Evolutionary conservation across 208 protist genomes (phyloP).

Genomic region (Trypanosoma mega): DNA sequence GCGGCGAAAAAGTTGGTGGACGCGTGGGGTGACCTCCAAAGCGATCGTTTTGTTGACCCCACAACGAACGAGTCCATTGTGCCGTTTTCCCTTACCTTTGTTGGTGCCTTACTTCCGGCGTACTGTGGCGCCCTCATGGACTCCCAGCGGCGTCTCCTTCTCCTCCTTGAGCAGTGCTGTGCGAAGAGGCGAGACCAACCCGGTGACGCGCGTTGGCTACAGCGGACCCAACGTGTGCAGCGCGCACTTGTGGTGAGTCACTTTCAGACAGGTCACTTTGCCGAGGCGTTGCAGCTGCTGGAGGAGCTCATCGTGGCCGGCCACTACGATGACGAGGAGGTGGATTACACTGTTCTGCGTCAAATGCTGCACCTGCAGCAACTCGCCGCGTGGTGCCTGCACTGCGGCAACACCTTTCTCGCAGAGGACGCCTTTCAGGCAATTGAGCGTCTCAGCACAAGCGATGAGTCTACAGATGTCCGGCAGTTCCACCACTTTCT

Average conservation of each 20-base stretch:
- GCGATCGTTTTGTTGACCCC: conserved; percentile 52
- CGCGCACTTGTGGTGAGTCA: conserved; percentile 63
- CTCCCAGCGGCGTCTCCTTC: conserved; percentile 51
- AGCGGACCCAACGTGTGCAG: conserved; percentile 44
- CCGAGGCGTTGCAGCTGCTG: conserved; percentile 43
- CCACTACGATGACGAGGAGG: conserved; percentile 12
- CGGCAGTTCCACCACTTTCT: conserved; percentile 33
- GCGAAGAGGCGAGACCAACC: conserved; percentile 19
- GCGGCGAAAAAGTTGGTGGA: conserved; percentile 60
- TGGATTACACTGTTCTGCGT: conserved; percentile 10
- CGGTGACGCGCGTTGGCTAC: conserved; percentile 25
- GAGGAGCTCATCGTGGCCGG: conserved; percentile 42
- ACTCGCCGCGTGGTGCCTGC: conserved; percentile 38
- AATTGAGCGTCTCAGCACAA: conserved; percentile 22
- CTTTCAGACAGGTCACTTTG: conserved; percentile 53
- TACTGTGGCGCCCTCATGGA: conserved; percentile 58
- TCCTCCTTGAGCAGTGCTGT: conserved; percentile 56
- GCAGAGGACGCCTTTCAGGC: conserved; percentile 35
- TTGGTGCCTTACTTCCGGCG: conserved; percentile 61
- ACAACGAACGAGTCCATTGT: conserved; percentile 54
- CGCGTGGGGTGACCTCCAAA: conserved; percentile 61
- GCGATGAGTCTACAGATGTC: conserved; percentile 20
- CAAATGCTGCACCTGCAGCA: conserved; percentile 34
- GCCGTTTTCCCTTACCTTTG: conserved; percentile 81
- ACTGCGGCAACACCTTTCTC: conserved; percentile 40